Evolutionary conservation across 1,284 basidiomycete genomes (phyloP).

Genomic region (Pyrrhoderma noxium): DNA sequence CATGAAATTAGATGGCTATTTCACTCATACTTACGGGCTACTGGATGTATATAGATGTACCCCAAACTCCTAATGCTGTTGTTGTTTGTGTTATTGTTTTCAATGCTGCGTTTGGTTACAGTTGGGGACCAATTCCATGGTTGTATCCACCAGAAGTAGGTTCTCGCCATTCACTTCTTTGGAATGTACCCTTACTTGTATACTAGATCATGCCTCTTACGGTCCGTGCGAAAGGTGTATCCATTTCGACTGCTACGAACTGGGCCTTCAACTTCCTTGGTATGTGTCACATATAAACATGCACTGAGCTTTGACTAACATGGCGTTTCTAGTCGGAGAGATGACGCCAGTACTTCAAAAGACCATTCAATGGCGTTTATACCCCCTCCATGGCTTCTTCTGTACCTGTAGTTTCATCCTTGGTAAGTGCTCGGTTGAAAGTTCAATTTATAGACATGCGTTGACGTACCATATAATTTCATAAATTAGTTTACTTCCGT

Average conservation of each 20-base stretch:
- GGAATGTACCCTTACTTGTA: neutral
- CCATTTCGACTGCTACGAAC: slow-evolving; percentile 80
- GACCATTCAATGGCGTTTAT: slow-evolving; percentile 85
- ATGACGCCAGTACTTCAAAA: slow-evolving; percentile 87
- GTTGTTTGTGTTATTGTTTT: slow-evolving; percentile 89
- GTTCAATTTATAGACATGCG: slow-evolving; percentile 14
- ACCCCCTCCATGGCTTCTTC: slow-evolving; percentile 96
- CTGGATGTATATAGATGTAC: slow-evolving; percentile 91
- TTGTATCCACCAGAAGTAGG: slow-evolving; percentile 79
- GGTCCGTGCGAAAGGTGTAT: slow-evolving; percentile 91
- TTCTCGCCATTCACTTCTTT: slow-evolving; percentile 2
- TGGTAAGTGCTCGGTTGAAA: slow-evolving; percentile 34
- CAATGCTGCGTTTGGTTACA: slow-evolving; percentile 90
- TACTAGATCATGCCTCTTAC: slow-evolving; percentile 83
- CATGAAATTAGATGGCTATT: slow-evolving; percentile 57
- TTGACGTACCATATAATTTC: slow-evolving; percentile 16
- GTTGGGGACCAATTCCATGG: slow-evolving; percentile 80
- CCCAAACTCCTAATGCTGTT: slow-evolving; percentile 81
- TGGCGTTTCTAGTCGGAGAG: slow-evolving; percentile 57
- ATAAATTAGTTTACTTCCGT: slow-evolving; percentile 63
- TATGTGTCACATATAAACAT: neutral
- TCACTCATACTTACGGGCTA: slow-evolving; percentile 76
- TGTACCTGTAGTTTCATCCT: slow-evolving; percentile 83
- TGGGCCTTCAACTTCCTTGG: slow-evolving; percentile 80
- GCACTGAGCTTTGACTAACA: neutral